phyloP scores from a whole-genome alignment of 306 rosid species.

The Abrus precatorius region DNA sequence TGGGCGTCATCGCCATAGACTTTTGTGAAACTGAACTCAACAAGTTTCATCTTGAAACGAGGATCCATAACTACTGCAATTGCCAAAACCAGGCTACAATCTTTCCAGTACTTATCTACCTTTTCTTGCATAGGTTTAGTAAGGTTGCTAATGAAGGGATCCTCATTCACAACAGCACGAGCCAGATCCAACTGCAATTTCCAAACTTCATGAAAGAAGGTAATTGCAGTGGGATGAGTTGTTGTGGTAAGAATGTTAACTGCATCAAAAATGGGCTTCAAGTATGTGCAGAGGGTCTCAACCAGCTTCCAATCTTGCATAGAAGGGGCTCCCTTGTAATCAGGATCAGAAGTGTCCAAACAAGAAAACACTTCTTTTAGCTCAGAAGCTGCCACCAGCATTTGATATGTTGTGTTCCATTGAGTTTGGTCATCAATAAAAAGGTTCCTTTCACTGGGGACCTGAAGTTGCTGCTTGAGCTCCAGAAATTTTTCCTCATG shows the following conservation, averaged over 20 bases:
- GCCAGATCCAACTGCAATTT: conserved; percentile 80
- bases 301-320: conserved; percentile 88
- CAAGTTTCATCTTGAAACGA: conserved; percentile 95
- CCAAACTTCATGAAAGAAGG: conserved; percentile 93
- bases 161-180: conserved; percentile 68
- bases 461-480: conserved; percentile 87
- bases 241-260: conserved; percentile 73
- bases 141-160: conserved; percentile 66
- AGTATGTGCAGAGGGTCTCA: conserved; percentile 73
- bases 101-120: conserved; percentile 85
- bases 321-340: conserved; percentile 78
- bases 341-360: conserved; percentile 86
- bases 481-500: conserved; percentile 86
- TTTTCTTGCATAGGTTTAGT: conserved; percentile 68
- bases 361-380: conserved; percentile 87
- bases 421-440: conserved; percentile 80
- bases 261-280: conserved; percentile 83
- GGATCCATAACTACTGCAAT: conserved; percentile 96
- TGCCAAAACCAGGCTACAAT: conserved; percentile 83
- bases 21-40: conserved; percentile 92
- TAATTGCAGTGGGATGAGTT: conserved; percentile 71
- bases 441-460: conserved; percentile 82
- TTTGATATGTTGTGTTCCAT: conserved; percentile 92
- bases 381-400: conserved; percentile 87
- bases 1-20: conserved; percentile 81